These are phyloP conservation scores for Populus trichocarpa DNA, from an alignment of 441 rosid genomes.

Conservation along the genomic window DNA sequence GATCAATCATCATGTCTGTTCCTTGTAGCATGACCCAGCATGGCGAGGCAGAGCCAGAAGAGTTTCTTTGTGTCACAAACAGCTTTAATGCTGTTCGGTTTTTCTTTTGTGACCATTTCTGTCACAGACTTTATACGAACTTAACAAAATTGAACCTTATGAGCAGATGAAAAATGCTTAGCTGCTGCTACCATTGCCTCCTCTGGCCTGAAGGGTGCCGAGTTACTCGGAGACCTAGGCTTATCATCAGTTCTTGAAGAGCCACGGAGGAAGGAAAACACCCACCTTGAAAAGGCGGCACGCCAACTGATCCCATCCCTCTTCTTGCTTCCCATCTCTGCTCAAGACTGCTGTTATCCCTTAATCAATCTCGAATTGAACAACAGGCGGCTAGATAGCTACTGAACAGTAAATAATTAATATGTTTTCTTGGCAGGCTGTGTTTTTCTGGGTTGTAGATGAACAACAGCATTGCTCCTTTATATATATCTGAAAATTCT, in stretches of 20 bases:
- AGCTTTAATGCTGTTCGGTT: no score
- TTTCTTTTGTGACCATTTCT: no score
- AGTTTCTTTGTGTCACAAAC: background rate
- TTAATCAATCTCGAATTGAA: background rate
- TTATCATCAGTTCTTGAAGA: background rate
- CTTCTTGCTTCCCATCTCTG: slow-evolving; percentile 14
- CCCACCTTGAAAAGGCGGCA: slow-evolving; percentile 2
- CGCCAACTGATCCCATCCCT: background rate
- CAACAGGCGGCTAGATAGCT: no score
- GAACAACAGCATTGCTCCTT: background rate
- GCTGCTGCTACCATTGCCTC: slow-evolving; percentile 24
- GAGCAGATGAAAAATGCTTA: slow-evolving; percentile 39
- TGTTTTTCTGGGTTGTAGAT: background rate
- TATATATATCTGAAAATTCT: slow-evolving; percentile 3
- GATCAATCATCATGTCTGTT: no score
- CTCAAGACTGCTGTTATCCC: background rate
- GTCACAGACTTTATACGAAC: background rate
- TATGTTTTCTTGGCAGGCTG: background rate
- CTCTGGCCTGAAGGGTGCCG: slow-evolving; percentile 11
- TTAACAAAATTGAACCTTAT: slow-evolving; percentile 28
- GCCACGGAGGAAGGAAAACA: slow-evolving; percentile 1
- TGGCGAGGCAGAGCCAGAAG: no score
- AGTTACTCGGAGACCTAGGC: background rate
- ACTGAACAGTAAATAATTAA: background rate
- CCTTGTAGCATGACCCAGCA: no score